Evolutionary conservation across 1,139 yeast species (phyloP), one percentile per base, ranked within the genome.

Genomic region (Hansenula sp.): DNA sequence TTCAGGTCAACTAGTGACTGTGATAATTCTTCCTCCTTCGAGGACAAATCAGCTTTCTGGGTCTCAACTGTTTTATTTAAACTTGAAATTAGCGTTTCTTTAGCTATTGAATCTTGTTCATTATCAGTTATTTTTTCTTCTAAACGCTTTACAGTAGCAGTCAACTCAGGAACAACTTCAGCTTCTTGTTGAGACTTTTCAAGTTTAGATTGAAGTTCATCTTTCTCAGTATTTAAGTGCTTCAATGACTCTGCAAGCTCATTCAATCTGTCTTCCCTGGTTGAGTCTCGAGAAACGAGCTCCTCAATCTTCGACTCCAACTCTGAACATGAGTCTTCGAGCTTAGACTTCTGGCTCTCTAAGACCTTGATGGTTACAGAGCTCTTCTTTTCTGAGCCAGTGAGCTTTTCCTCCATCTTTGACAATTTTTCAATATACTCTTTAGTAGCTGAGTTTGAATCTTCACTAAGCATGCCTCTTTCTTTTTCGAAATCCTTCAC

Each of bases 391-490:
- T 54, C 59, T 1, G 50, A 25, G n/a, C 39, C 39, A 25, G 51
- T 51, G 34, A 59, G 40, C 29, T 60, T 56, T 27, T 58, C 67
- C 44, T 67, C 70, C 18, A 70, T 51, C 31, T 43, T 48, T 3
- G 58, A 62, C n/a, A 76, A 70, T 52, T 70, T 76, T 39, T 72
- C 76, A 9, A 75, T 65, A 49, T 76, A 77, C 45, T 75, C 77
- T 52, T 71, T 64, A 6, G 74, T 65, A 0, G 73, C 64, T 2
- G 76, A 65, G 42, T 76, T 79, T 1, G 84, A 77, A 43, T 65
- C 75, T 48, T 74, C 73, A 47, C 69, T 71, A 18, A 74, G 55
- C 57, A 74, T 61, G 11, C 63, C 67, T 41, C 82, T 61, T 53
- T 79, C 84, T 35, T 65, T 68, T 46, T 77, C 82, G 44, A 79